Evolutionary conservation across 2,329 filamentous ascomycete genomes (phyloP).

Genomic region (Fusarium humuli): DNA sequence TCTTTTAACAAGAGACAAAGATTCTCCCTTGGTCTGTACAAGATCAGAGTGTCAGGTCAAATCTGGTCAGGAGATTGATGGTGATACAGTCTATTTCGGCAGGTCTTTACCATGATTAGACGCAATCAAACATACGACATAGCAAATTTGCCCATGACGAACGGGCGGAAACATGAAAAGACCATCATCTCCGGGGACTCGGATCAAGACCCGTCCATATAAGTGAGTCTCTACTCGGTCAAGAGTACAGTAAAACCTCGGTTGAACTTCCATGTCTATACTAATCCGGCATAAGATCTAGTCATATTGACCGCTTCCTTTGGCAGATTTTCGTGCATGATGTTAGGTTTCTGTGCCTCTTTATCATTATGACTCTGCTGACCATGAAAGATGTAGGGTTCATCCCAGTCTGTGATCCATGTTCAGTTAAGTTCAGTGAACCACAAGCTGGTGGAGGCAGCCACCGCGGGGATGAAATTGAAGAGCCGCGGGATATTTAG

Average conservation of each 20-base stretch:
- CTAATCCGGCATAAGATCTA: not conserved
- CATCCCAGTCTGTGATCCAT: slow-evolving; percentile 22
- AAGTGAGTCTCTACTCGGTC: slow-evolving; percentile 3
- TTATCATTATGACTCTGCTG: slow-evolving; percentile 33
- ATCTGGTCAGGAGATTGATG: slow-evolving; percentile 25
- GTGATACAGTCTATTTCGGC: no score
- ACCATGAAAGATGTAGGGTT: slow-evolving; percentile 37
- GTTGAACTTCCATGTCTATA: slow-evolving; percentile 23
- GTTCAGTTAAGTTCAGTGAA: slow-evolving; percentile 13
- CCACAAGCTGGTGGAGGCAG: slow-evolving; percentile 14
- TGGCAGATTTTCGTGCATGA: slow-evolving; percentile 15
- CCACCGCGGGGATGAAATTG: slow-evolving; percentile 37
- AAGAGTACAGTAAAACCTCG: not conserved
- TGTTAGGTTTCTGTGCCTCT: slow-evolving; percentile 23
- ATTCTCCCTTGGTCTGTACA: not conserved
- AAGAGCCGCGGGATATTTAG: slow-evolving; percentile 34
- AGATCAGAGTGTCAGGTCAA: not conserved
- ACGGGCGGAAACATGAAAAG: not conserved
- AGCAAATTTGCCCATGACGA: slow-evolving; percentile 4
- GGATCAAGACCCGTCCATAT: slow-evolving; percentile 19
- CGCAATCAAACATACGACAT: slow-evolving; percentile 28
- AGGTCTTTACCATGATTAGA: no score
- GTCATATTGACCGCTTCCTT: slow-evolving; percentile 16
- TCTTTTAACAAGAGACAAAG: slow-evolving; percentile 11
- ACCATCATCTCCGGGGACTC: slow-evolving; percentile 8